Base-by-base conservation (phyloP, 305 asterid species). In the Lippia alba region DNA sequence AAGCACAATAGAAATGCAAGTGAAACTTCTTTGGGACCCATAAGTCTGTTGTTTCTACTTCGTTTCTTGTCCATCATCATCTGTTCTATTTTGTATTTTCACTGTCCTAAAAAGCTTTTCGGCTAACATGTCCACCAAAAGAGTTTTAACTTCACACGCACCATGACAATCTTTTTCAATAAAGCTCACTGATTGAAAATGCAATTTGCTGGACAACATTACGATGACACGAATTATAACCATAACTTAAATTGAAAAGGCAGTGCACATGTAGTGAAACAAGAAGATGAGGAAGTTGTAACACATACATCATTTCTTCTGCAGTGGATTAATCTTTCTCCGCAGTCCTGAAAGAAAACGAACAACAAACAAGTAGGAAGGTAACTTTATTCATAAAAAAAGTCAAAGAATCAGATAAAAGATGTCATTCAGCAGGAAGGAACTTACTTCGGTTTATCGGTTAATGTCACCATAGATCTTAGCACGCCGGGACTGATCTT, bases 401-500 rank as follows among this genome's bases (percentile, higher is more conserved):
- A 24, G 19, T 3, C 40, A 69, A 65, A 15, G 30, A 33, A 66
- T 15, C 14, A n/a, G 19, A 71, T 36, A 58, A 56, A 16, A 74
- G 17, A 45, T 73, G 59, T 61, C 36, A 71, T 66, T 44, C 68
- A 66, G 72, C 32, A 5, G 41, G 62, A 45, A 32, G 67, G 18
- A 44, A 64, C 84, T 72, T 82, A 86, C 93, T 83, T 89, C 65
- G 81, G 82, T 71, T 74, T 82, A 80, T 94, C 97, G 30, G 84
- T 81, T 78, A 89, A 81, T 72, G 92, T 72, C 83, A 94, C 96
- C 80, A 94, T 63, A 50, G 99, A 91, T 78, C 94, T 85, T 41
- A 89, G 90, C 70, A 91, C 93, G 67, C 92, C 93, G 0, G 95
- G 99, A 78, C 84, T 76, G 74, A 91, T 89, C 82, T 74, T 87